phyloP scores from a whole-genome alignment of 768 basidiomycete genomes.

The Trametes villosa region DNA sequence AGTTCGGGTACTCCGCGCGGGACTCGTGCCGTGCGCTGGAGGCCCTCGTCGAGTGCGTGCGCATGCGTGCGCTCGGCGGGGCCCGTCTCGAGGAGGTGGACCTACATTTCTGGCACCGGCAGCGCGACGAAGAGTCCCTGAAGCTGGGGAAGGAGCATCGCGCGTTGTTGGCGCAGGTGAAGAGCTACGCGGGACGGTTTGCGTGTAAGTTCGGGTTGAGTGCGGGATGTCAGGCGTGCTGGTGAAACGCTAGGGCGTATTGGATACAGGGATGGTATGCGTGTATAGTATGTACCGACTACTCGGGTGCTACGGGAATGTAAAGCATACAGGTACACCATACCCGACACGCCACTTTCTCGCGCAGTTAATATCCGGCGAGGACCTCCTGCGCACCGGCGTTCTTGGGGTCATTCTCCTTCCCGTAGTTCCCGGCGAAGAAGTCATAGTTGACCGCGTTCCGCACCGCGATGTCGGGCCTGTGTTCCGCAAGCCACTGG shows the following conservation, averaged over 20 bases:
- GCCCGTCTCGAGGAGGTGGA: not conserved
- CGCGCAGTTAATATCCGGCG: no score
- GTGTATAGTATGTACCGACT: no score
- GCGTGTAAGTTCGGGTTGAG: not conserved
- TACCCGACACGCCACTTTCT: no score
- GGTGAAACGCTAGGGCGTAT: no score
- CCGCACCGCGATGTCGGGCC: not conserved
- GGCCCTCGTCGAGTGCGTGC: not conserved
- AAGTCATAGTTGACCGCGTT: slow-evolving; percentile 1
- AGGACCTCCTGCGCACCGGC: not conserved
- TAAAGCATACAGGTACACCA: no score
- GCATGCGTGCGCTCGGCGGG: no score
- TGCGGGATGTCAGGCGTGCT: not conserved
- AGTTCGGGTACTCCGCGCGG: not conserved
- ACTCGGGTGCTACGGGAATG: no score
- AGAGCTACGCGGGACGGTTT: not conserved
- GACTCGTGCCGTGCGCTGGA: not conserved
- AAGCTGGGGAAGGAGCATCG: not conserved
- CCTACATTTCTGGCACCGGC: not conserved
- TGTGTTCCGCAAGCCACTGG: not conserved
- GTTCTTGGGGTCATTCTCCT: not conserved
- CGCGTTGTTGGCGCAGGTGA: not conserved
- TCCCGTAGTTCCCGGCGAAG: not conserved
- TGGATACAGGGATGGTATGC: no score
- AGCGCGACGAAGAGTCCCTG: not conserved